Percentiles rank a stretch among this genome's conserved stretches.
Conservation (phyloP, 148 eudicot species). For the Nepenthes gracilis region DNA sequence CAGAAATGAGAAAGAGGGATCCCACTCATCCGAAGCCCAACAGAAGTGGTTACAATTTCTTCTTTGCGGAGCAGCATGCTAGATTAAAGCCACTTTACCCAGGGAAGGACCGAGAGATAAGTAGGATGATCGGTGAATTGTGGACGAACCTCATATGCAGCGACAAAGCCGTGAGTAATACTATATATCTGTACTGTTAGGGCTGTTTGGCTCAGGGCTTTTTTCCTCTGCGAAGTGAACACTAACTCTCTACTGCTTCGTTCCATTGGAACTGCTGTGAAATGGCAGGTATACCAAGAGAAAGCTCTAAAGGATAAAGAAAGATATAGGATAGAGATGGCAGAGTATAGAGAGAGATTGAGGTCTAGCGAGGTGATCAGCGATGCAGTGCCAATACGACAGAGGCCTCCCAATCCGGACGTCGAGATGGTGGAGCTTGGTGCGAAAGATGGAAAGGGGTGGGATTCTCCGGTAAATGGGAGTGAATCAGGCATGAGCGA, state of each 20-base stretch:
- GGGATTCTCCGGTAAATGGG: slow-evolving; percentile 26
- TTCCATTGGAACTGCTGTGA: background rate
- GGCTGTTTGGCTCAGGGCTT: too few relatives aligned
- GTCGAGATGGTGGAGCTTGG: slow-evolving; percentile 12
- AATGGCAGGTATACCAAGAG: slow-evolving; percentile 66
- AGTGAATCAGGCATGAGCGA: slow-evolving; percentile 26
- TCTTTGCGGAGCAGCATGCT: slow-evolving; percentile 90
- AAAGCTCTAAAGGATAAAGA: slow-evolving; percentile 78
- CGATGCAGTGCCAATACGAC: slow-evolving; percentile 44
- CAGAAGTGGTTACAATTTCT: slow-evolving; percentile 89
- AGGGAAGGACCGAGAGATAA: slow-evolving; percentile 76
- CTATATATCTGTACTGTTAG: too few relatives aligned
- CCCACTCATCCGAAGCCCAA: slow-evolving; percentile 96
- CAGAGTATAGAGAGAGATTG: slow-evolving; percentile 41
- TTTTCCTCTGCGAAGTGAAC: too few relatives aligned
- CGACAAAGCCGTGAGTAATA: slow-evolving; percentile 49
- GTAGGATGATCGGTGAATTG: slow-evolving; percentile 86
- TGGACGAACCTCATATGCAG: slow-evolving; percentile 63
- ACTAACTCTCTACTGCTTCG: too few relatives aligned
- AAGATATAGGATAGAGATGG: slow-evolving; percentile 83
- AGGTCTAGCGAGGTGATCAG: slow-evolving; percentile 34
- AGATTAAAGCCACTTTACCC: slow-evolving; percentile 63
- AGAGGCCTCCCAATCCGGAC: slow-evolving; percentile 27
- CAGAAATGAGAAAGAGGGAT: slow-evolving; percentile 68
- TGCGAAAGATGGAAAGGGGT: slow-evolving; percentile 20